Evolutionary conservation across 495 filamentous ascomycete species (phyloP).

Genomic region (Tetracladium setigerum): DNA sequence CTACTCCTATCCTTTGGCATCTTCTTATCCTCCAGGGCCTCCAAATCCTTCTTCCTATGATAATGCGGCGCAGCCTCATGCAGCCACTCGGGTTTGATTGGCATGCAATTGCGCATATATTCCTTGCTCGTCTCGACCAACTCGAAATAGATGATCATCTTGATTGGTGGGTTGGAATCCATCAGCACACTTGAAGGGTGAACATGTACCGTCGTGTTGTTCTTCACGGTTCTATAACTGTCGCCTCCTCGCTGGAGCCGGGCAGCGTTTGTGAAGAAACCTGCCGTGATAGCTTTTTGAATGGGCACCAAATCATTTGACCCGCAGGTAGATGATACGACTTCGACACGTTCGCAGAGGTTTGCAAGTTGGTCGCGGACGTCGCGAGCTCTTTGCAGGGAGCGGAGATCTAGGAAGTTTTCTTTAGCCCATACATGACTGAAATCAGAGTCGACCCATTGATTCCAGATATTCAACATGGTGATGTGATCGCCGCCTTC

Average conservation of each 20-base stretch:
- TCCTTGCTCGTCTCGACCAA: conserved; percentile 89
- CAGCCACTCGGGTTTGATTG: conserved; percentile 78
- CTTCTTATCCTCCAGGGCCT: conserved; percentile 74
- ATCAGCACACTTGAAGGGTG: conserved; percentile 81
- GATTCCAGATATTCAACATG: conserved; percentile 92
- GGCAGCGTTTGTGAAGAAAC: conserved; percentile 94
- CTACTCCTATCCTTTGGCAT: conserved; percentile 35
- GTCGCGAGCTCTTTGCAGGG: conserved; percentile 78
- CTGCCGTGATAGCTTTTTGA: conserved; percentile 79
- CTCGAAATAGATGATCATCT: conserved; percentile 89
- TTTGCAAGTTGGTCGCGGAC: conserved; percentile 93
- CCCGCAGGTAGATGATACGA: conserved; percentile 61
- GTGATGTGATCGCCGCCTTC: conserved; percentile 91
- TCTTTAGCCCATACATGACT: conserved; percentile 81
- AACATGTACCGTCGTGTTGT: conserved; percentile 78
- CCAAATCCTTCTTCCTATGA: conserved; percentile 88
- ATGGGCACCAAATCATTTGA: conserved; percentile 66
- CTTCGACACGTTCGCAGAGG: conserved; percentile 89
- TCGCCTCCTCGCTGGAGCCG: conserved; percentile 78
- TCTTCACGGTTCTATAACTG: conserved; percentile 92
- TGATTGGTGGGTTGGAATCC: conserved; percentile 65
- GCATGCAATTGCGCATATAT: conserved; percentile 86
- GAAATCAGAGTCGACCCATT: conserved; percentile 94
- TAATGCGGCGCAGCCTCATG: conserved; percentile 92
- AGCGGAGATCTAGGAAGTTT: conserved; percentile 90